Evolutionary conservation across 208 protist species (phyloP), one percentile per base, ranked within the genome.

Genomic region (Crithidia sp.): DNA sequence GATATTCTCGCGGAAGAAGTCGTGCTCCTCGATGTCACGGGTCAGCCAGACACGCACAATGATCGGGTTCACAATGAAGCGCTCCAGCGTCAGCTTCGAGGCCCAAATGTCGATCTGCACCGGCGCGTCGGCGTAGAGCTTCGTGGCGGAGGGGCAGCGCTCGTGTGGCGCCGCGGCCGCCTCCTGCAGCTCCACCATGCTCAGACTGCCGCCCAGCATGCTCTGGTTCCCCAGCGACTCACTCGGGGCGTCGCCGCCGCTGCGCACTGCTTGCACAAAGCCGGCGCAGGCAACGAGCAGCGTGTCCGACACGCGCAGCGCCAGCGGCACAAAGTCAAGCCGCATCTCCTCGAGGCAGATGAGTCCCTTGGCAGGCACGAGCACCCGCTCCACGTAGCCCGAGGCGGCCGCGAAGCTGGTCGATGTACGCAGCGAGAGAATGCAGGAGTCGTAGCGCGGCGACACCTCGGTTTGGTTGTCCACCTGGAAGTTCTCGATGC

Each of bases 51-150:
- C 62, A 12, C 90, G 93, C 39, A 95, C 54, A 16, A 91, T 57
- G 28, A 97, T 79, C 8, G 93, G 93, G 82, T 97, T 95, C 37
- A 95, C 82, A 58, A 97, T 90, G 66, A 97, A 86, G n/a, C 84
- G 79, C 55, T 94, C 86, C n/a, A 97, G 17, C 58, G 89, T 82
- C 49, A 97, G 59, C 60, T 72, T 82, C 54, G 86, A 91, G 17
- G 82, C 79, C 87, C 87, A 83, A 12, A 86, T 68, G 63, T 90
- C 86, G 4, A 89, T 81, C 67, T 84, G 76, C 55, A 81, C 58
- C 19, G 89, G 91, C 13, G 88, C 84, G 37, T 63, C 67, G 4
- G 81, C 60, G 76, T 87, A 90, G 13, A 94, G 75, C 44, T 79
- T 68, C 55, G 69, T 53, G 14, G 49, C 67, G 12, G 80, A 83